A percentile compares a stretch with the other conserved stretches of the same genome.
phyloP scores from a whole-genome alignment of 768 basidiomycete species.

The Agrocybe chaxingu region DNA sequence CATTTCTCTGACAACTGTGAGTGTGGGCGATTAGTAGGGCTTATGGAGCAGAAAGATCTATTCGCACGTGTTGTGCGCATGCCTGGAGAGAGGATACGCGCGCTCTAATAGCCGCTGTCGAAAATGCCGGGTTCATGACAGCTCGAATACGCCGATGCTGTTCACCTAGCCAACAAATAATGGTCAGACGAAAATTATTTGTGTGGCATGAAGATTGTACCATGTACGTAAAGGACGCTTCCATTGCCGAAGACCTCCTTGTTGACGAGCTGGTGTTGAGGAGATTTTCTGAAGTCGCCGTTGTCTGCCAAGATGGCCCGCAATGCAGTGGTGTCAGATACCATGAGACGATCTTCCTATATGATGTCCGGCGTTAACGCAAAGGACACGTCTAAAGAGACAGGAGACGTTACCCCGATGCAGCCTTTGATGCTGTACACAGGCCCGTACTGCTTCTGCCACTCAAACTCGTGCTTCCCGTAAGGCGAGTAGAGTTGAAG shows the following conservation, averaged over 20 bases:
- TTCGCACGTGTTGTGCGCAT: too few relatives aligned
- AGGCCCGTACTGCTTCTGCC: background rate
- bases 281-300: background rate
- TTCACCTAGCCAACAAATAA: conserved; percentile 16
- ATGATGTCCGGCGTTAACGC: background rate
- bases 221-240: background rate
- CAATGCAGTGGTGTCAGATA: background rate
- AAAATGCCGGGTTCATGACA: conserved; percentile 44
- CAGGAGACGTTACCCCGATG: background rate
- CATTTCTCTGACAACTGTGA: too few relatives aligned
- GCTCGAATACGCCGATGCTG: conserved; percentile 44
- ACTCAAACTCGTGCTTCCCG: background rate
- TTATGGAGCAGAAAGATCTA: too few relatives aligned
- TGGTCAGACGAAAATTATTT: background rate
- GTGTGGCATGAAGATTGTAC: background rate
- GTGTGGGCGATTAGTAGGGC: too few relatives aligned
- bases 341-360: background rate
- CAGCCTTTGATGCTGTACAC: background rate
- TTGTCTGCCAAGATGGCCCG: background rate
- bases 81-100: too few relatives aligned
- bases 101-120: conserved; percentile 31
- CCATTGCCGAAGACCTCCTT: background rate
- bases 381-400: background rate
- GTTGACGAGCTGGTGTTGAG: conserved; percentile 1
- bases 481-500: background rate